A percentile compares a stretch with the other conserved stretches of the same genome.
phyloP scores from a whole-genome alignment of 2,329 filamentous ascomycete species.

The Talaromyces sp. region DNA sequence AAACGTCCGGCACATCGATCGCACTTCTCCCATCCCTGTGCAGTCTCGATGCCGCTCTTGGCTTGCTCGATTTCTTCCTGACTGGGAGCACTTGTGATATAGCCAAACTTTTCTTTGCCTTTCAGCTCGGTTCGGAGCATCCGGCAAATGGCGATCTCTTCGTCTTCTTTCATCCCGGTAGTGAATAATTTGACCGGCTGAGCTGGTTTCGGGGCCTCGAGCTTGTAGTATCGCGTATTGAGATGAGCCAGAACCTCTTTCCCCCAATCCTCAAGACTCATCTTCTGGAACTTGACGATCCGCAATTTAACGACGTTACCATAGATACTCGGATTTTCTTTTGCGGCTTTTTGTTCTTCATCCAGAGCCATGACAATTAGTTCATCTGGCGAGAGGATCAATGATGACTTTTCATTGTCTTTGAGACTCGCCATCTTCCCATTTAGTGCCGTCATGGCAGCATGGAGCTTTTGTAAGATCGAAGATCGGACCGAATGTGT shows the following conservation, averaged over 20 bases:
- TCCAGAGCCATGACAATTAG: slow-evolving; percentile 42
- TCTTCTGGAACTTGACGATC: slow-evolving; percentile 69
- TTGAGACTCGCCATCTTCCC: slow-evolving; percentile 25
- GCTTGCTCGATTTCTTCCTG: slow-evolving; percentile 62
- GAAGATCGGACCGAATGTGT: slow-evolving; percentile 34
- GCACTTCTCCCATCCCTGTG: slow-evolving; percentile 78
- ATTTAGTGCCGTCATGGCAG: slow-evolving; percentile 37
- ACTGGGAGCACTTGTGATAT: slow-evolving; percentile 64
- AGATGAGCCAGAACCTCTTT: slow-evolving; percentile 49
- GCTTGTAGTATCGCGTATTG: slow-evolving; percentile 31
- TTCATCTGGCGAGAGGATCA: slow-evolving; percentile 38
- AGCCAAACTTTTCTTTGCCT: slow-evolving; percentile 63
- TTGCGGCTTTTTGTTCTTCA: slow-evolving; percentile 70
- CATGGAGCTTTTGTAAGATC: slow-evolving; percentile 40
- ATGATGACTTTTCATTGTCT: slow-evolving; percentile 20
- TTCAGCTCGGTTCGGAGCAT: slow-evolving; percentile 59
- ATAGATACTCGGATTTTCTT: slow-evolving; percentile 65
- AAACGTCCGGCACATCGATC: slow-evolving; percentile 83
- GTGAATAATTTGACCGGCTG: slow-evolving; percentile 50
- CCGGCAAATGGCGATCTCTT: slow-evolving; percentile 63
- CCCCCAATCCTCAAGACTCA: slow-evolving; percentile 67
- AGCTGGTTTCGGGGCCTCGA: slow-evolving; percentile 15
- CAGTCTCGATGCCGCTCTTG: slow-evolving; percentile 57
- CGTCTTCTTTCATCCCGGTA: slow-evolving; percentile 61
- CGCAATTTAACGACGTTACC: slow-evolving; percentile 76